Percentiles rank a stretch among this genome's conserved stretches.
phyloP scores from a whole-genome alignment of 345 rosid species.

The Fremontodendron californicum region DNA sequence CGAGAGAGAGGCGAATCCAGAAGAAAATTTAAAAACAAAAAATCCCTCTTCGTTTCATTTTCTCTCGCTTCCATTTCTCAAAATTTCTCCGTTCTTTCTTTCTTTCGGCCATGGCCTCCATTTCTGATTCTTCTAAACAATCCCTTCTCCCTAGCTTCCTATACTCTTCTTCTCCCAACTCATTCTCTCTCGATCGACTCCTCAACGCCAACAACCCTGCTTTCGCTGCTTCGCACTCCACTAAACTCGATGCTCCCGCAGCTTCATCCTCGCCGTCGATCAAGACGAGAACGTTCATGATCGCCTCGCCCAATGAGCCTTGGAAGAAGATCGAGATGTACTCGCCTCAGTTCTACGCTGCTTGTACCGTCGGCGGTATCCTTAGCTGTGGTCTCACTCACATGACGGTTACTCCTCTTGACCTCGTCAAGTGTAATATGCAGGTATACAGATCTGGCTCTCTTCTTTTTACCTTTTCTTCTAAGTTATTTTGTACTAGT shows the following conservation, averaged over 20 bases:
- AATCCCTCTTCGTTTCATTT: not conserved
- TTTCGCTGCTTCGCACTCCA: slow-evolving; percentile 15
- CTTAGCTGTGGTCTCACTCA: slow-evolving; percentile 91
- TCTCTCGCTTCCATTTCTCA: not conserved
- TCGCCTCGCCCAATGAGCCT: slow-evolving; percentile 68
- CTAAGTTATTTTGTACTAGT: not conserved
- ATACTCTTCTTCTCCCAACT: slow-evolving; percentile 27
- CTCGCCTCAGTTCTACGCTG: slow-evolving; percentile 83
- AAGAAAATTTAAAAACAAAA: not conserved
- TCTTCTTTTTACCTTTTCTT: not conserved
- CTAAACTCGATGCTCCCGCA: slow-evolving; percentile 23
- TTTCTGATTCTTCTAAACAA: slow-evolving; percentile 37
- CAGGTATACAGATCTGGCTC: slow-evolving; percentile 51
- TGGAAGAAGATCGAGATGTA: slow-evolving; percentile 76
- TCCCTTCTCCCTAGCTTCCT: slow-evolving; percentile 69
- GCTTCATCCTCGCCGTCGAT: slow-evolving; percentile 16
- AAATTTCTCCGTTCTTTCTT: slow-evolving; percentile 8
- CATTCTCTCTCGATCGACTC: slow-evolving; percentile 30
- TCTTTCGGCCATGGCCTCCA: slow-evolving; percentile 45
- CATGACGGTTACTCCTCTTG: slow-evolving; percentile 94
- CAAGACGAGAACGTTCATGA: slow-evolving; percentile 24
- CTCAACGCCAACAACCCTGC: slow-evolving; percentile 28
- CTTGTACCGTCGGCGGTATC: slow-evolving; percentile 85
- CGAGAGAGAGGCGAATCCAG: slow-evolving; percentile 9
- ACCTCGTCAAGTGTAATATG: slow-evolving; percentile 99